Base-by-base conservation (phyloP, 2,329 filamentous ascomycete genomes). In the Exophiala bonariae region DNA sequence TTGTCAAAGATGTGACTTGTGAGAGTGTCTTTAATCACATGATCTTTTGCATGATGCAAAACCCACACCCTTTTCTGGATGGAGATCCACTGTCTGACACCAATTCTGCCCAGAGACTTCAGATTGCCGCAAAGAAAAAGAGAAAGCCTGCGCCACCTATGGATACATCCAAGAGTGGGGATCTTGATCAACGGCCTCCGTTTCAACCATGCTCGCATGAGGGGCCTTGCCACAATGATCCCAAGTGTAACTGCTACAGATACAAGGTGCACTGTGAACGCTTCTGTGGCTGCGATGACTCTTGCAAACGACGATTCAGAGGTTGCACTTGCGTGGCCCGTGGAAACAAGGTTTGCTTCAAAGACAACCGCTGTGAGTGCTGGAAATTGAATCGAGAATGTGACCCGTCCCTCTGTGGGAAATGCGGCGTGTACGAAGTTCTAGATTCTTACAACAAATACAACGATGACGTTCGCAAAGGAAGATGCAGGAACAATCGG, bases 381-480 rank as follows among this genome's bases (percentile, higher is more conserved):
- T 74, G 82, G 16, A 75, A 79, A 59, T 74, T 89, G 42, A 86
- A 87, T 56, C 79, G 89, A 31, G 89, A 95, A 67, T 95, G 89
- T 61, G 89, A 93, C 58, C 82, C 87, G 2, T 81, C 86, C 49
- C 73, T 92, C 10, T 95, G 89, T 60, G 76, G 76, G 13, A 75
- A 72, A 7, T 93, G 89, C 57, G 87, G 87, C 20, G 86, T 84
- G 0, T 62, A 72, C 9, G 81, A 87, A 49, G 77, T 86, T 2
- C 78, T 87, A 3, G 82, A 91, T 59, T 86, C 85, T 0, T 67
- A 73, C n/a, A 85, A 87, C 57, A 77, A 79, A 4, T 75, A 84
- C 41, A 71, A 85, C 37, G 76, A 82, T 10, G 66, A 68, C 2
- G 64, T 86, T 3, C 74, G 80, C 50, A 64, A 73, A 2, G 76